Conservation (phyloP, 2,329 filamentous ascomycete genomes). For the Clarireedia hainanense region DNA sequence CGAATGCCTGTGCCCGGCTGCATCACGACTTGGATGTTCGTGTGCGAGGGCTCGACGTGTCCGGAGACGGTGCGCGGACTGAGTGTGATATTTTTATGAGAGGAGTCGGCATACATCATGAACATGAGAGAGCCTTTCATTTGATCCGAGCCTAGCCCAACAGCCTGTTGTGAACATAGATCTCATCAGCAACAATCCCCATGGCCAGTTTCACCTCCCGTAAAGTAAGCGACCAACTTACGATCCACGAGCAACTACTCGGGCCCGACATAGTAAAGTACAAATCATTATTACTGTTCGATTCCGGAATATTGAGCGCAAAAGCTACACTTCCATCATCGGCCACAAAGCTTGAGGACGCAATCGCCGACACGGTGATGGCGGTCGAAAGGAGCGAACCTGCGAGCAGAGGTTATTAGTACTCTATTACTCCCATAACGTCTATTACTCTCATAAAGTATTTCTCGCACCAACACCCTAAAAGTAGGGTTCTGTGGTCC, state of each 20-base stretch:
- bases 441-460: neutral
- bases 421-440: neutral
- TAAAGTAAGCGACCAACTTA: conserved; percentile 10
- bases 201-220: neutral
- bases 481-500: neutral
- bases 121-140: conserved; percentile 47
- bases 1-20: conserved; percentile 41
- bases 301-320: conserved; percentile 41
- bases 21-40: conserved; percentile 36
- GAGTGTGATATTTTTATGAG: conserved; percentile 44
- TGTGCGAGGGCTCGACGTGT: conserved; percentile 44
- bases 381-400: conserved; percentile 2
- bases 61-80: conserved; percentile 44
- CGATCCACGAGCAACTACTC: conserved; percentile 40
- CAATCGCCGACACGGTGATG: neutral
- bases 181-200: neutral
- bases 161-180: conserved; percentile 27
- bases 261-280: conserved; percentile 48
- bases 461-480: neutral
- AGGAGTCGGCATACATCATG: conserved; percentile 43
- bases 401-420: neutral
- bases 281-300: conserved; percentile 37
- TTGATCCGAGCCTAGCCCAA: conserved; percentile 45
- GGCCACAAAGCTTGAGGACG: conserved; percentile 33
- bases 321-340: conserved; percentile 39